A percentile compares a stretch with the other conserved stretches of the same genome.
These are phyloP conservation scores for Akebia trifoliata DNA, from an alignment of 164 flowering plant genomes.

Conservation along the genomic window DNA sequence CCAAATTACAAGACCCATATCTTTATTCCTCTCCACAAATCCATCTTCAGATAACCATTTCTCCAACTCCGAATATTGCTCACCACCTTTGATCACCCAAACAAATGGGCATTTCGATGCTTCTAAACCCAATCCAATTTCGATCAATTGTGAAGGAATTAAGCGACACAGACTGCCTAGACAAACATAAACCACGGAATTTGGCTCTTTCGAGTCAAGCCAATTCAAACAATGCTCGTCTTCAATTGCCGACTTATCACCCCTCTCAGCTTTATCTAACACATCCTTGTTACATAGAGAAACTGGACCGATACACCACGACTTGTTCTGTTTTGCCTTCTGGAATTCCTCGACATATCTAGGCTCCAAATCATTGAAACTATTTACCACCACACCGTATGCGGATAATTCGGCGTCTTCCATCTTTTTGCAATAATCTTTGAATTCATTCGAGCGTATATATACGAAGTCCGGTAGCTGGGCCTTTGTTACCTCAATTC, in stretches of 20 bases:
- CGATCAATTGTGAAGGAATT: constrained; percentile 27
- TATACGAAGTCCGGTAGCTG: constrained; percentile 20
- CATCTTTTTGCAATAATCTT: constrained; percentile 12
- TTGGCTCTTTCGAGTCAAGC: constrained; percentile 31
- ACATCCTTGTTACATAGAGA: constrained; percentile 25
- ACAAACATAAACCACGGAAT: constrained; percentile 42
- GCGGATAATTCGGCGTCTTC: constrained; percentile 19
- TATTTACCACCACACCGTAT: constrained; percentile 26
- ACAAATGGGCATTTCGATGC: constrained; percentile 36
- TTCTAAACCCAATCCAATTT: constrained; percentile 38
- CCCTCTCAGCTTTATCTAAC: constrained; percentile 21
- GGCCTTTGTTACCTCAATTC: constrained; percentile 23
- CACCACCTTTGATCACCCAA: constrained; percentile 44
- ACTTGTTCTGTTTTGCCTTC: constrained; percentile 16
- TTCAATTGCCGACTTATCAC: constrained; percentile 16
- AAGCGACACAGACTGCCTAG: constrained; percentile 40
- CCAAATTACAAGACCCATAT: too few species aligned
- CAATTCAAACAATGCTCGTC: constrained; percentile 22
- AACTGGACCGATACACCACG: constrained; percentile 27
- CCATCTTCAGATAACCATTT: too few species aligned
- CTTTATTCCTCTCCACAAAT: too few species aligned
- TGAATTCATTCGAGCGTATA: background rate
- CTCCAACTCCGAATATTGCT: too few species aligned
- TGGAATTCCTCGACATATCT: constrained; percentile 11
- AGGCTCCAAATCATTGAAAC: constrained; percentile 28